Conservation (phyloP, 225 moss, liverwort and hornwort genomes). For the Marchantia polymorpha region DNA sequence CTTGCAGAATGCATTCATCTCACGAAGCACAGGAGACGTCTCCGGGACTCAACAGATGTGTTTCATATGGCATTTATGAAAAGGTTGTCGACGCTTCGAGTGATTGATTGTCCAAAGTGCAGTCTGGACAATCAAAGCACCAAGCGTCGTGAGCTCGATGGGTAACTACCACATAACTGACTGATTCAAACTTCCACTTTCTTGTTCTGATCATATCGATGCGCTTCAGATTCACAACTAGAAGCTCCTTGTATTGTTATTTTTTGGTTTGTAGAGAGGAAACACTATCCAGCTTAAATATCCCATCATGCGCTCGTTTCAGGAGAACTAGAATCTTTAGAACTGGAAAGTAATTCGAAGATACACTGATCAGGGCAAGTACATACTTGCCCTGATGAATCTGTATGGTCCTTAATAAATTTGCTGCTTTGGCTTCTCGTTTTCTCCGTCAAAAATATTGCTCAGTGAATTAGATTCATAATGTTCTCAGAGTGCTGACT, state of each 20-base stretch:
- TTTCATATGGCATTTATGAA: neutral
- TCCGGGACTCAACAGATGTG: neutral
- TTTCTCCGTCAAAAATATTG: too few relatives aligned
- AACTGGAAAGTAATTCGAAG: too few relatives aligned
- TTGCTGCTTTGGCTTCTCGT: too few relatives aligned
- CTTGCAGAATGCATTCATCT: neutral
- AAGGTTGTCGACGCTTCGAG: neutral
- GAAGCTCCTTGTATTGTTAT: neutral
- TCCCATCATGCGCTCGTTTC: too few relatives aligned
- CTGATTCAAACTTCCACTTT: neutral
- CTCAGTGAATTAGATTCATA: too few relatives aligned
- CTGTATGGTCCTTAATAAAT: too few relatives aligned
- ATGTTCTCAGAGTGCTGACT: too few relatives aligned
- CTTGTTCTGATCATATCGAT: neutral
- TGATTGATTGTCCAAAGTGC: neutral
- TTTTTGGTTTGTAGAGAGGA: neutral
- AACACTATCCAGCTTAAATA: neutral
- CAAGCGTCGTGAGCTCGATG: neutral
- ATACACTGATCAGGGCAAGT: too few relatives aligned
- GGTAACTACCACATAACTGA: neutral
- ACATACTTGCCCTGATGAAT: too few relatives aligned
- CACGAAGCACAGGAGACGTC: neutral
- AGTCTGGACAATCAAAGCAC: neutral
- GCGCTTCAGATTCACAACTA: neutral
- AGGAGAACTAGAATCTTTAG: too few relatives aligned